These are phyloP conservation scores for Adansonia madagascariensis DNA, from an alignment of 441 rosid genomes.

Conservation along the genomic window DNA sequence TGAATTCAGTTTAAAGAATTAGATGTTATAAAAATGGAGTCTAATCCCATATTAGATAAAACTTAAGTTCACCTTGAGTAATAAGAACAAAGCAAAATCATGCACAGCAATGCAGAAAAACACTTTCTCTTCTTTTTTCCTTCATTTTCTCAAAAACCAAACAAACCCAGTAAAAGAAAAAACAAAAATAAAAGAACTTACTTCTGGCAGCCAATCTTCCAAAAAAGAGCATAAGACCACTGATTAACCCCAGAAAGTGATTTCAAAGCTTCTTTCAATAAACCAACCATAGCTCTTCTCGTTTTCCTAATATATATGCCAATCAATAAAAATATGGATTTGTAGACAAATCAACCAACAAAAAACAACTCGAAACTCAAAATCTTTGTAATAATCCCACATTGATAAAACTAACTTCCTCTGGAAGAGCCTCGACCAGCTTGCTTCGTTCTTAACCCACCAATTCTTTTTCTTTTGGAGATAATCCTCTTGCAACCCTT, in stretches of 20 bases:
- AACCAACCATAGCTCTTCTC: constrained; percentile 48
- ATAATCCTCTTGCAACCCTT: constrained; percentile 66
- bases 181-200: constrained; percentile 34
- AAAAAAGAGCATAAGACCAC: constrained; percentile 91
- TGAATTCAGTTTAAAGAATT: neutral
- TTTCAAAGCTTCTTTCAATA: constrained; percentile 74
- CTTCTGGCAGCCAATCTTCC: constrained; percentile 95
- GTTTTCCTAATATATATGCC: neutral
- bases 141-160: constrained; percentile 23
- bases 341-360: constrained; percentile 31
- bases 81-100: constrained; percentile 1
- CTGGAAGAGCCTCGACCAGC: constrained; percentile 76
- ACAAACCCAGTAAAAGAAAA: constrained; percentile 12
- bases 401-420: constrained; percentile 67
- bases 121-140: neutral
- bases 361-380: constrained; percentile 9
- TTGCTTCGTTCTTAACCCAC: constrained; percentile 88
- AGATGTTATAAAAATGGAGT: constrained; percentile 18
- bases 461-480: constrained; percentile 87
- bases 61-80: constrained; percentile 1
- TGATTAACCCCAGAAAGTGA: constrained; percentile 66
- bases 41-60: neutral
- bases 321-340: neutral
- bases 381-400: constrained; percentile 1
- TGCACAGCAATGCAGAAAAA: neutral